These are phyloP conservation scores for Macaranga tanarius DNA, from an alignment of 441 rosid genomes.

Conservation along the genomic window DNA sequence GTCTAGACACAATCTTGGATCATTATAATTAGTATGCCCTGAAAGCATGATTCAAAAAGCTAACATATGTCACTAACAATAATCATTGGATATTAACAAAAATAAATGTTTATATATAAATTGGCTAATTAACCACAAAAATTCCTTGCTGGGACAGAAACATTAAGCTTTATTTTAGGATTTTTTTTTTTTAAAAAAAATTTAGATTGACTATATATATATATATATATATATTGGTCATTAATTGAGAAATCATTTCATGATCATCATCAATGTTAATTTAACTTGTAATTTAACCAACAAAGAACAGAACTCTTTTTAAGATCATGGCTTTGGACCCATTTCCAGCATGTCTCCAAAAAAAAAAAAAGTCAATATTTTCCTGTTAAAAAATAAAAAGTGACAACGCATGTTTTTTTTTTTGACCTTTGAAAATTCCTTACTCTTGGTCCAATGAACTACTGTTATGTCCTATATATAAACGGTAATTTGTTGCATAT, in stretches of 20 bases:
- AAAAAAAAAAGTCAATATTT: not conserved
- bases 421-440: not conserved
- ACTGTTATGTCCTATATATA: too few species aligned
- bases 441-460: not conserved
- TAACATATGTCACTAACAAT: not conserved
- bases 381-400: not conserved
- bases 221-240: too few species aligned
- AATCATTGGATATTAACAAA: not conserved
- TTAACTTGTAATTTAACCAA: constrained; percentile 12
- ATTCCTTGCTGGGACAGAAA: too few species aligned
- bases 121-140: too few species aligned
- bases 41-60: constrained; percentile 18
- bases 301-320: not conserved
- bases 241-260: constrained; percentile 21
- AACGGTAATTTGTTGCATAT: too few species aligned
- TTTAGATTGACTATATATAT: constrained; percentile 1
- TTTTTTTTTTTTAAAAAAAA: too few species aligned
- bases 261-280: constrained; percentile 12
- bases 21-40: not conserved
- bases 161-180: not conserved
- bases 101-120: too few species aligned
- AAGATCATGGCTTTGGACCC: constrained; percentile 4
- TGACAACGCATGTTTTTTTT: not conserved
- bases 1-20: constrained; percentile 13
- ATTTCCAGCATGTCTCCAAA: not conserved